phyloP scores from a whole-genome alignment of 2,329 filamentous ascomycete species.

The Sodiomyces alkalinus region DNA sequence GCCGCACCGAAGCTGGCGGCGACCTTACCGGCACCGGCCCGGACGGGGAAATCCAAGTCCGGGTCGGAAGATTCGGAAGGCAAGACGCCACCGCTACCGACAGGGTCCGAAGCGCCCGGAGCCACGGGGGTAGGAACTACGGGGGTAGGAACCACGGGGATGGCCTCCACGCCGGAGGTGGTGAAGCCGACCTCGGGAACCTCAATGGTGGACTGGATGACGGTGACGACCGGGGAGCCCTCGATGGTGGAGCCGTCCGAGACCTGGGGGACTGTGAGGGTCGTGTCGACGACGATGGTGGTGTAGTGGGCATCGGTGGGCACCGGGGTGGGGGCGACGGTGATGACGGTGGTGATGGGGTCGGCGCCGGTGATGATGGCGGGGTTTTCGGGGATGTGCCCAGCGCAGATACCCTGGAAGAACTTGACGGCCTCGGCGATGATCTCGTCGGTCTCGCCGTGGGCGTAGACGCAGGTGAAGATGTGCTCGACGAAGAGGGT shows the following conservation, averaged over 20 bases:
- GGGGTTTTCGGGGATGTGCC: constrained; percentile 62
- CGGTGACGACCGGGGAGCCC: constrained; percentile 28
- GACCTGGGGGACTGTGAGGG: constrained; percentile 34
- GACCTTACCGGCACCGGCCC: constrained; percentile 23
- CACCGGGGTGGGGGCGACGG: constrained; percentile 31
- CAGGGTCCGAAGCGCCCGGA: constrained; percentile 9
- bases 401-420: constrained; percentile 83
- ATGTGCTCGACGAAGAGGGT: constrained; percentile 61
- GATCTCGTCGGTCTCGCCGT: constrained; percentile 51
- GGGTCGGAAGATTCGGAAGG: constrained; percentile 17
- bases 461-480: constrained; percentile 66
- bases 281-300: constrained; percentile 30
- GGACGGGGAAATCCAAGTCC: constrained; percentile 15
- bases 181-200: constrained; percentile 38
- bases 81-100: constrained; percentile 18
- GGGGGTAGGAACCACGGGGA: constrained; percentile 11
- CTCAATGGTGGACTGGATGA: constrained; percentile 34
- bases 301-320: constrained; percentile 33
- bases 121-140: constrained; percentile 24
- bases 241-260: constrained; percentile 31
- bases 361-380: constrained; percentile 66
- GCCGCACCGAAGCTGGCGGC: constrained; percentile 30
- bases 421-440: constrained; percentile 60
- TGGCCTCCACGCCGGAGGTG: constrained; percentile 11
- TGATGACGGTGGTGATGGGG: constrained; percentile 44